These are phyloP conservation scores for Zymoseptoria ardabiliae DNA, from an alignment of 2,329 filamentous ascomycete genomes.

Conservation along the genomic window DNA sequence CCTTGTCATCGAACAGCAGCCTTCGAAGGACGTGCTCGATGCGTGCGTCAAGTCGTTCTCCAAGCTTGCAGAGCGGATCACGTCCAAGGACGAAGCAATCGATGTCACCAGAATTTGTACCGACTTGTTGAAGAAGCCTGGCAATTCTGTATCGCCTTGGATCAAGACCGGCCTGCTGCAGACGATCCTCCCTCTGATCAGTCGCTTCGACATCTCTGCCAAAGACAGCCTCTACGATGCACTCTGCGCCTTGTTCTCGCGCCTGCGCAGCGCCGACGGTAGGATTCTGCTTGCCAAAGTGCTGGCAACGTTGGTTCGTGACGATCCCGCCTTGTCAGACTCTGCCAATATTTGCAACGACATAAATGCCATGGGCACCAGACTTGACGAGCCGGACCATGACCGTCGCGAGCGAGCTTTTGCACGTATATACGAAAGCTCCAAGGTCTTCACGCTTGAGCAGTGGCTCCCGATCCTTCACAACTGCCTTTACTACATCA, in stretches of 20 bases:
- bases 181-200: constrained; percentile 66
- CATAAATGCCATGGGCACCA: constrained; percentile 70
- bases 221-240: constrained; percentile 60
- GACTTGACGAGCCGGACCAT: constrained; percentile 82
- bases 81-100: constrained; percentile 61
- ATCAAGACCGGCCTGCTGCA: constrained; percentile 74
- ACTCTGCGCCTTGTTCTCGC: constrained; percentile 75
- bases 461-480: constrained; percentile 86
- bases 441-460: constrained; percentile 56
- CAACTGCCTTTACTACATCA: constrained; percentile 83
- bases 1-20: constrained; percentile 48
- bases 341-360: constrained; percentile 66
- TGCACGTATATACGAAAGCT: constrained; percentile 57
- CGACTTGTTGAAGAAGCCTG: constrained; percentile 78
- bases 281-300: constrained; percentile 67
- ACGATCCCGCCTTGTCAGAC: constrained; percentile 52
- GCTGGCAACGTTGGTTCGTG: constrained; percentile 60
- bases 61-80: constrained; percentile 63
- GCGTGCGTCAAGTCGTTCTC: constrained; percentile 72
- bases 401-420: constrained; percentile 74
- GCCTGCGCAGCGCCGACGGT: constrained; percentile 76
- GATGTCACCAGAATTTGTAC: constrained; percentile 72
- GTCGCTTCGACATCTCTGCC: constrained; percentile 13
- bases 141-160: constrained; percentile 70
- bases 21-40: constrained; percentile 68